phyloP scores from a whole-genome alignment of 768 basidiomycete species.

The Jaapia argillacea region DNA sequence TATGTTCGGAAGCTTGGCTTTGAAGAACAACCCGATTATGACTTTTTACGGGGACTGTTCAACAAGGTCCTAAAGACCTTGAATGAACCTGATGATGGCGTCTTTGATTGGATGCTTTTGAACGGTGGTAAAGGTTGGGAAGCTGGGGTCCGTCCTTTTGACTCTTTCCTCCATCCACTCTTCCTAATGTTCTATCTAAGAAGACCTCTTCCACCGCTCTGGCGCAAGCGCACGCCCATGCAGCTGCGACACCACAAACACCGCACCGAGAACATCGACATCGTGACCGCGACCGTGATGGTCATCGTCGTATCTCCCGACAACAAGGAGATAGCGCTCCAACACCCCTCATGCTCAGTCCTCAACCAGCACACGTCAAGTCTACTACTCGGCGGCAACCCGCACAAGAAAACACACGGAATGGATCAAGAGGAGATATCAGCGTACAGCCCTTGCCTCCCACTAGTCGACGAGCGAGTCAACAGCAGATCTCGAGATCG shows the following conservation, averaged over 20 bases:
- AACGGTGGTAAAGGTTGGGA: conserved; percentile 97
- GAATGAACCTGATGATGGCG: conserved; percentile 83
- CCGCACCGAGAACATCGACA: conserved; percentile 47
- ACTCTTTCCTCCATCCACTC: conserved; percentile 3
- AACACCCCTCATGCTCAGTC: conserved; percentile 53
- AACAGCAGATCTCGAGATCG: conserved; percentile 37
- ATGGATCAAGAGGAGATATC: conserved; percentile 33
- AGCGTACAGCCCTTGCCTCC: conserved; percentile 65
- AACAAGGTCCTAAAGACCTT: conserved; percentile 81
- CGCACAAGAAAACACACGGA: conserved; percentile 38
- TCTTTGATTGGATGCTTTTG: conserved; percentile 95
- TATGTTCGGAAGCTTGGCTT: conserved; percentile 98
- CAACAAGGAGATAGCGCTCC: conserved; percentile 47
- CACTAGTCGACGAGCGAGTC: conserved; percentile 57
- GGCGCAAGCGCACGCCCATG: conserved; percentile 44
- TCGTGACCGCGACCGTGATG: conserved; percentile 35
- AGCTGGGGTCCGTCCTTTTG: conserved; percentile 53
- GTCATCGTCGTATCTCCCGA: conserved; percentile 40
- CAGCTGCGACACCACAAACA: conserved; percentile 37
- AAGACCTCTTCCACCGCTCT: conserved; percentile 35
- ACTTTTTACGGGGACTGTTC: conserved; percentile 93
- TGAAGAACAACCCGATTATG: conserved; percentile 96
- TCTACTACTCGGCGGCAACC: conserved; percentile 38
- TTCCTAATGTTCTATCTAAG: conserved; percentile 4
- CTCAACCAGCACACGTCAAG: conserved; percentile 60